Evolutionary conservation across 192 early-diverging fungal genomes (phyloP), one percentile per base, ranked within the genome.

Genomic region (Gamsiella multidivaricata): DNA sequence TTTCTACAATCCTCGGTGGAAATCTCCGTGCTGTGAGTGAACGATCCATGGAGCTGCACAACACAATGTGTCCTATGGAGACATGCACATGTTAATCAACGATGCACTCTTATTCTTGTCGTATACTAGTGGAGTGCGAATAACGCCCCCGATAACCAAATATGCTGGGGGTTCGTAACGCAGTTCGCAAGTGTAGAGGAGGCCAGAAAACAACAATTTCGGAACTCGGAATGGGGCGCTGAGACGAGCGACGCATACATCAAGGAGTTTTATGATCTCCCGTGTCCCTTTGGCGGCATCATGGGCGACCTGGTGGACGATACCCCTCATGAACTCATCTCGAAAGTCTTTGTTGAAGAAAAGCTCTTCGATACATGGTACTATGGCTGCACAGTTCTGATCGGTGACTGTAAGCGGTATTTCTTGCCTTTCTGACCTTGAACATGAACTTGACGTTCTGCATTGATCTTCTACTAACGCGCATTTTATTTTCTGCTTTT

Each of bases 201-300:
- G 41, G 26, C 64, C 9, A n/a, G 31, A 17, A 9, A 55, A 15
- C 20, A 66, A 43, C n/a, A 42, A n/a, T 54, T 54, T 12, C n/a
- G 39, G 29, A 54, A 49, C 52, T 66, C 53, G 11, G 52, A 66
- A 15, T 66, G 64, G 64, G 39, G 37, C 0, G 52, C 64, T 1
- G 64, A 54, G 7, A 22, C 20, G 33, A 54, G 34, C 23, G 46
- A 49, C 17, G 18, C 29, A 15, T 25, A 51, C 46, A 54, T 39
- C n/a, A 25, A 65, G 0, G 62, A 65, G 37, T 46, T 65, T 14
- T 23, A 15, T 18, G 22, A 41, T 9, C 28, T 18, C 5, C n/a
- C 9, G 2, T 46, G 41, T 11, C 62, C 62, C 3, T 31, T 25
- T 22, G 62, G 62, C 7, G 43, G 37, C 37, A 58, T 34, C 25